Conservation (phyloP, 495 filamentous ascomycete genomes). For the Aspergillus ellipticus region DNA sequence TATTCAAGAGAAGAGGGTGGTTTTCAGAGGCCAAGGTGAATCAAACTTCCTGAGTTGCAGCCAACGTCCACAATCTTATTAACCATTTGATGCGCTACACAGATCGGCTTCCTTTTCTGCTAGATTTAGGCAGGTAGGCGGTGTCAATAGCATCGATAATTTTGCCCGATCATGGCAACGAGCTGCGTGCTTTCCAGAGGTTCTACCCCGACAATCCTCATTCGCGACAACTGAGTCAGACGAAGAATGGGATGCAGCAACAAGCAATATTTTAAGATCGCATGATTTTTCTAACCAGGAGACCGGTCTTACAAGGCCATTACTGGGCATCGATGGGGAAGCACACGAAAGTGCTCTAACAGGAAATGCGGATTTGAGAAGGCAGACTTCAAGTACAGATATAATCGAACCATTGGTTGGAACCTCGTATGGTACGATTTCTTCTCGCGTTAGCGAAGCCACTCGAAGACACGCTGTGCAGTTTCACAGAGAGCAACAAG, state of each 20-base stretch:
- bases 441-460: constrained; percentile 62
- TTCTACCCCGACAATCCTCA: constrained; percentile 69
- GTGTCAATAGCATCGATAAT: constrained; percentile 89
- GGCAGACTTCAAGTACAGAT: constrained; percentile 16
- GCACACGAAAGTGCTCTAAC: constrained; percentile 18
- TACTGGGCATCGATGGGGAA: constrained; percentile 23
- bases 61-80: neutral
- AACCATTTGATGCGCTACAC: neutral
- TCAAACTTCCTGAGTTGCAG: neutral
- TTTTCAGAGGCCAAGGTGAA: constrained; percentile 14
- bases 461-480: constrained; percentile 69
- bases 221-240: constrained; percentile 57
- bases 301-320: constrained; percentile 26
- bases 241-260: constrained; percentile 38
- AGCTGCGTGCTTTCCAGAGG: constrained; percentile 83
- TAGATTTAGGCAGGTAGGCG: constrained; percentile 75
- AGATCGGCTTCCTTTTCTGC: constrained; percentile 66
- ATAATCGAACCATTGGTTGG: constrained; percentile 56
- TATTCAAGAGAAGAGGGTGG: constrained; percentile 1
- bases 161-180: constrained; percentile 94
- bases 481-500: constrained; percentile 68
- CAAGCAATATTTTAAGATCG: constrained; percentile 21
- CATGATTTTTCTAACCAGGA: constrained; percentile 19
- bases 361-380: constrained; percentile 18
- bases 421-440: constrained; percentile 72